phyloP scores from a whole-genome alignment of 257 asterid genomes.

The Fraxinus anomala region DNA sequence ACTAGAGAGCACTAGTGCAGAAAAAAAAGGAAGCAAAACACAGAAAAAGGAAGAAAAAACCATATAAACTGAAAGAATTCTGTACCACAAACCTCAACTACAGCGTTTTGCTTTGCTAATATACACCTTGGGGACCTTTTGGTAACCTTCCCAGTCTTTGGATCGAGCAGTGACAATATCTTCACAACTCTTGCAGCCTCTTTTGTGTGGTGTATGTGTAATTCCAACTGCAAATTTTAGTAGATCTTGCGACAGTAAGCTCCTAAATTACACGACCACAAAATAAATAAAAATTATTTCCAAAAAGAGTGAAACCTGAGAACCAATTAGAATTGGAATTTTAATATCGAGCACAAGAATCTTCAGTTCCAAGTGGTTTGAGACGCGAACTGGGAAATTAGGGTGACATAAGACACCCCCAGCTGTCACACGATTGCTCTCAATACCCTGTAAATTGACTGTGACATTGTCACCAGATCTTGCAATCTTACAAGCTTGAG shows the following conservation, averaged over 20 bases:
- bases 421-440: constrained; percentile 57
- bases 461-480: constrained; percentile 94
- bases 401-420: constrained; percentile 96
- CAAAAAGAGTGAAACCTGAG: constrained; percentile 60
- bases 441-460: constrained; percentile 75
- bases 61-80: background rate
- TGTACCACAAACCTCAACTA: constrained; percentile 67
- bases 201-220: constrained; percentile 84
- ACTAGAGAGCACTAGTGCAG: background rate
- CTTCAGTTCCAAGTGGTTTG: constrained; percentile 79
- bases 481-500: constrained; percentile 61
- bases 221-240: constrained; percentile 63
- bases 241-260: background rate
- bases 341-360: constrained; percentile 67
- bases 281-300: background rate
- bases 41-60: background rate
- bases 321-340: constrained; percentile 74
- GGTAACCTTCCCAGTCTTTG: constrained; percentile 74
- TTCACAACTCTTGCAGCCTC: constrained; percentile 74
- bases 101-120: constrained; percentile 80
- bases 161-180: constrained; percentile 73
- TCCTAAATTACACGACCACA: background rate
- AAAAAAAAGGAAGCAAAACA: background rate
- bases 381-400: constrained; percentile 73
- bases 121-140: constrained; percentile 88